These are phyloP conservation scores for Leccinum pachyderme DNA, from an alignment of 1,284 basidiomycete genomes.

Conservation along the genomic window DNA sequence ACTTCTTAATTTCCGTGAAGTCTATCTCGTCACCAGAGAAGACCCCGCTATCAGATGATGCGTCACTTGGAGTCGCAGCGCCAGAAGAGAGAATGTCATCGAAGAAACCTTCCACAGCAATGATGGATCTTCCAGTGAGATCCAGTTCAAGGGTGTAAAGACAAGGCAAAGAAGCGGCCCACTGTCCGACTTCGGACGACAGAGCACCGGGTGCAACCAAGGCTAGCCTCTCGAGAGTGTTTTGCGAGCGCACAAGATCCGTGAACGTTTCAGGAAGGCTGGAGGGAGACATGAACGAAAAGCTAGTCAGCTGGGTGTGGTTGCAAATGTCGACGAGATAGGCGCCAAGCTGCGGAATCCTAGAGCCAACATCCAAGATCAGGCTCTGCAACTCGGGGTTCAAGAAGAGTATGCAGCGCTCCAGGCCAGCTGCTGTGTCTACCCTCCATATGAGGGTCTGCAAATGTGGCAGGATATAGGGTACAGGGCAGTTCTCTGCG, in stretches of 20 bases:
- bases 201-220: constrained; percentile 71
- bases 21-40: constrained; percentile 73
- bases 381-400: constrained; percentile 57
- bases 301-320: constrained; percentile 57
- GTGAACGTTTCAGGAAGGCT: constrained; percentile 69
- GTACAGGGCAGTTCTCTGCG: constrained; percentile 56
- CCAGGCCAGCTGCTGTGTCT: constrained; percentile 60
- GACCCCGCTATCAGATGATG: constrained; percentile 68
- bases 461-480: constrained; percentile 66
- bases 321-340: constrained; percentile 63
- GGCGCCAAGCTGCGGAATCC: constrained; percentile 53
- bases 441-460: constrained; percentile 68
- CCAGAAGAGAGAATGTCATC: constrained; percentile 66
- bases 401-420: constrained; percentile 62
- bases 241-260: constrained; percentile 57
- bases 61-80: constrained; percentile 63
- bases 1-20: constrained; percentile 67
- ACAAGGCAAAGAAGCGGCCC: constrained; percentile 58
- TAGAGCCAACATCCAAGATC: constrained; percentile 58
- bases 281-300: constrained; percentile 66
- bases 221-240: constrained; percentile 56
- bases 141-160: constrained; percentile 67
- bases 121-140: constrained; percentile 60
- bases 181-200: constrained; percentile 63
- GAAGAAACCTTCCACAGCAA: constrained; percentile 74